phyloP scores from a whole-genome alignment of 768 basidiomycete species.

The Boletus pseudopeckii region DNA sequence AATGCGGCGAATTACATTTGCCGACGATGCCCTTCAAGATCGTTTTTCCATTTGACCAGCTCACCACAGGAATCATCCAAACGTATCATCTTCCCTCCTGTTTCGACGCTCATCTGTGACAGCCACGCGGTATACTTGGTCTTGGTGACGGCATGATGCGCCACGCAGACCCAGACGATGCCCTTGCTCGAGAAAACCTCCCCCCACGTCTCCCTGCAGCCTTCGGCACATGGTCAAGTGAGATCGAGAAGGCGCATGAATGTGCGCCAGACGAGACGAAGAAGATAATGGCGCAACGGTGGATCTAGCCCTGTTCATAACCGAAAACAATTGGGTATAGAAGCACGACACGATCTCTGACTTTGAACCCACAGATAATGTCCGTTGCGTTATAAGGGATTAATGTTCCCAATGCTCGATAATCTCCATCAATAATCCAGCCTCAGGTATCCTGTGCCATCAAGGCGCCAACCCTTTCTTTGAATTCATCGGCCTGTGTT shows the following conservation, averaged over 20 bases:
- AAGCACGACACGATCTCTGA: background rate
- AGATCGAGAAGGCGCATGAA: slow-evolving; percentile 41
- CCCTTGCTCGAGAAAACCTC: slow-evolving; percentile 45
- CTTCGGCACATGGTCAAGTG: slow-evolving; percentile 42
- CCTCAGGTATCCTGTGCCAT: slow-evolving; percentile 33
- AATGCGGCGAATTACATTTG: slow-evolving; percentile 1
- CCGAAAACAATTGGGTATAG: background rate
- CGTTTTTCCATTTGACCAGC: slow-evolving; percentile 37
- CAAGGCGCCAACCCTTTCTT: slow-evolving; percentile 18
- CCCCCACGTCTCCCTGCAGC: slow-evolving; percentile 42
- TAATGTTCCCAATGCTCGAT: slow-evolving; percentile 30
- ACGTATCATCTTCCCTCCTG: slow-evolving; percentile 43
- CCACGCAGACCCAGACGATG: slow-evolving; percentile 50
- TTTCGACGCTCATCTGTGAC: slow-evolving; percentile 17
- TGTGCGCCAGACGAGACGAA: slow-evolving; percentile 54
- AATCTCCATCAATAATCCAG: slow-evolving; percentile 58
- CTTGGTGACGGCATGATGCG: slow-evolving; percentile 33
- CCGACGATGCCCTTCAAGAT: slow-evolving; percentile 9
- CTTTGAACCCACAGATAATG: slow-evolving; percentile 44
- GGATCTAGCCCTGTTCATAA: slow-evolving; percentile 59
- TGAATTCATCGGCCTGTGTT: slow-evolving; percentile 28
- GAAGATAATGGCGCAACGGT: slow-evolving; percentile 57
- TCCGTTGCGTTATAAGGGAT: slow-evolving; percentile 44
- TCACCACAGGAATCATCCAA: slow-evolving; percentile 51
- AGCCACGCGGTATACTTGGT: slow-evolving; percentile 18